phyloP scores from a whole-genome alignment of 228 moss, liverwort and hornwort species.

The Sphagnum fallax region DNA sequence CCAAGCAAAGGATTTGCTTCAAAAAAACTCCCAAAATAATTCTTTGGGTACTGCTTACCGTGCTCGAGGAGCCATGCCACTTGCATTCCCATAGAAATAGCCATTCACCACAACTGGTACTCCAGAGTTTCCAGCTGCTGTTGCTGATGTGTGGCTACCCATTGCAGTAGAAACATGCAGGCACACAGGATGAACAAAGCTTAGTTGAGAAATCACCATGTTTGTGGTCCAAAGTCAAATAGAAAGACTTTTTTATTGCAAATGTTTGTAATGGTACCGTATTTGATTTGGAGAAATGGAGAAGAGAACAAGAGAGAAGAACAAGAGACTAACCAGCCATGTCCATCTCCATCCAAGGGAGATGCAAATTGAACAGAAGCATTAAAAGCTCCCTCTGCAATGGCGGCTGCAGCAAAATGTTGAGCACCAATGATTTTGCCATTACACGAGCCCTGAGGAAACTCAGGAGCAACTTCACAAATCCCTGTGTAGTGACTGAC shows the following conservation, averaged over 20 bases:
- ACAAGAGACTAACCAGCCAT: slow-evolving; percentile 31
- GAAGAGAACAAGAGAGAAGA: background rate
- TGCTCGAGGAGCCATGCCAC: slow-evolving; percentile 52
- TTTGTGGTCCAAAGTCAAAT: background rate
- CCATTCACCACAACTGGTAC: slow-evolving; percentile 28
- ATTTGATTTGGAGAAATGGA: background rate
- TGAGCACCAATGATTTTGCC: slow-evolving; percentile 46
- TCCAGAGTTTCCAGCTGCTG: slow-evolving; percentile 35
- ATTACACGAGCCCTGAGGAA: slow-evolving; percentile 41
- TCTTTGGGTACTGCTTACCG: slow-evolving; percentile 14
- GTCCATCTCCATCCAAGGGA: slow-evolving; percentile 46
- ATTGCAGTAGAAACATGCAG: background rate
- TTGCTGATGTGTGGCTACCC: slow-evolving; percentile 35
- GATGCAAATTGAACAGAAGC: slow-evolving; percentile 29
- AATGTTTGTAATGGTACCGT: background rate
- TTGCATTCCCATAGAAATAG: slow-evolving; percentile 39
- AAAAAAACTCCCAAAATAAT: background rate
- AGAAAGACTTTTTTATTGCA: background rate
- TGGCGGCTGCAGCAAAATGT: slow-evolving; percentile 41
- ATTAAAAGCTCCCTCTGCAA: slow-evolving; percentile 41
- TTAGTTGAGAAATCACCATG: background rate
- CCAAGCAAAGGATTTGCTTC: background rate
- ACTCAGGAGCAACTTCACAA: slow-evolving; percentile 21
- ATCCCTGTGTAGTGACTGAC: slow-evolving; percentile 18
- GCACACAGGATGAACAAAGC: background rate